Base-by-base conservation (phyloP, 257 asterid genomes). In the Parsonsia alboflavescens region DNA sequence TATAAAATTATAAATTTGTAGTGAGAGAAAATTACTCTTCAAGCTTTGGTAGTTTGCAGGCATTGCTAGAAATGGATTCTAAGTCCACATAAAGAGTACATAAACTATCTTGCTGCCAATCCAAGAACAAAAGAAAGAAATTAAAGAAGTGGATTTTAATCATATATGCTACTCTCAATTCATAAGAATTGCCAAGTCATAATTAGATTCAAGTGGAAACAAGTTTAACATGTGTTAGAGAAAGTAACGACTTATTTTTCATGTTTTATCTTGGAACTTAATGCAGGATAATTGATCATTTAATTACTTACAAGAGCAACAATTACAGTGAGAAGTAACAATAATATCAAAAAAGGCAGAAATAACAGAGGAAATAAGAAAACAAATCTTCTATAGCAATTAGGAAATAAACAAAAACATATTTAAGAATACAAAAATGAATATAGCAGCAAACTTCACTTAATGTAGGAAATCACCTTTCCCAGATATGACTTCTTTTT, bases 401-500 rank as follows among this genome's bases (percentile, higher is more conserved):
- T 5, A 30, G 74, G 61, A 72, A 64, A n/a, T 73, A 30, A 56
- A 42, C 49, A 41, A 46, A 42, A 41, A 71, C 42, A 2, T 8
- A 49, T 13, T 45, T 45, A 26, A 39, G n/a, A 5, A 50, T 15
- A 17, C 22, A 56, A 42, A 71, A 45, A 63, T 19, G 2, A 16
- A 45, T 66, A 21, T 28, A 11, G n/a, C 21, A 19, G 72, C 41
- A 16, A 56, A 50, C 11, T 45, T 44, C 28, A 64, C 54, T 41
- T 30, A 74, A 57, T 28, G 62, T 69, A 63, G 74, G 78, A 79
- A 57, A 13, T 70, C 85, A 93, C 98, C 99, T 90, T 95, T 95
- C 73, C 99, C 99, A 84, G 99, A 85, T 79, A 86, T 87, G 45
- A 95, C 99, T 89, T 95, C 99, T 87, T 92, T 95, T 79, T 90